phyloP scores from a whole-genome alignment of 129 eudicot species.

The Mikania micrantha region DNA sequence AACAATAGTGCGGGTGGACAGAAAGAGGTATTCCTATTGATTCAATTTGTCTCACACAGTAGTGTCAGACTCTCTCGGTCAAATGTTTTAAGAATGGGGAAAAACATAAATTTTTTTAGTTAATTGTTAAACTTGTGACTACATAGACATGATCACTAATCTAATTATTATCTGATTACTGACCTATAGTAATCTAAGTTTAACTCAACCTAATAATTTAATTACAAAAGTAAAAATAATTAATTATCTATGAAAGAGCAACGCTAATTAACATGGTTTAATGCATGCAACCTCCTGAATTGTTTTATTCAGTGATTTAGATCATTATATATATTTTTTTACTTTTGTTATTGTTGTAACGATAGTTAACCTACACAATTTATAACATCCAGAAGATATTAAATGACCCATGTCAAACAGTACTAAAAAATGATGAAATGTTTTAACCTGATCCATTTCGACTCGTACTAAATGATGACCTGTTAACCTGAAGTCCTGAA shows the following conservation, averaged over 20 bases:
- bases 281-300: background rate
- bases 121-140: background rate
- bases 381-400: background rate
- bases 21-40: slow-evolving; percentile 11
- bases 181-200: background rate
- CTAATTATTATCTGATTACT: background rate
- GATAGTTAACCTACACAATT: background rate
- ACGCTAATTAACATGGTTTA: background rate
- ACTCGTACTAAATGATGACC: background rate
- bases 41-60: background rate
- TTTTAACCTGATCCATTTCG: background rate
- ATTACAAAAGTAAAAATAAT: background rate
- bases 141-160: background rate
- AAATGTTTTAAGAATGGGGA: background rate
- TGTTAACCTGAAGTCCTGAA: background rate
- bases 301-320: background rate
- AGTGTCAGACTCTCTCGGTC: background rate
- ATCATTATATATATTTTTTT: too few relatives aligned
- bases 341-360: too few relatives aligned
- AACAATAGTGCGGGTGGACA: slow-evolving; percentile 9
- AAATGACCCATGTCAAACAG: background rate
- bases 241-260: background rate
- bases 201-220: background rate
- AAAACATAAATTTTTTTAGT: background rate
- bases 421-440: background rate